phyloP scores from a whole-genome alignment of 805 yeast genomes.

The Saccharomycopsis javanensis region DNA sequence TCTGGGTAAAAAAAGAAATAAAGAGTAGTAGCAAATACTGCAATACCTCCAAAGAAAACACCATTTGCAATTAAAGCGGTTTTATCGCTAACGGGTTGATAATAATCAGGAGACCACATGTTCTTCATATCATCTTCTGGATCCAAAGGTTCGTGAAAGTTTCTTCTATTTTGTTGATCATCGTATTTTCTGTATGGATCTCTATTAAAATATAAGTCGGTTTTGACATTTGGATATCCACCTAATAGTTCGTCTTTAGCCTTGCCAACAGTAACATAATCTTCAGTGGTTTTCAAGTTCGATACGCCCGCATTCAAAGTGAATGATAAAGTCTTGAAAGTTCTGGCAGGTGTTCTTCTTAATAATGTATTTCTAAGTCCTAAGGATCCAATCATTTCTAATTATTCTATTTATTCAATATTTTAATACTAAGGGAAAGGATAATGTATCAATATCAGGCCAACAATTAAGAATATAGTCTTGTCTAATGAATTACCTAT shows the following conservation, averaged over 20 bases:
- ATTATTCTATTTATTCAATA: background rate
- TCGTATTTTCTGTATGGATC: slow-evolving; percentile 69
- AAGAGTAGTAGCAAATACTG: slow-evolving; percentile 33
- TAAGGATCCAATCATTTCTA: background rate
- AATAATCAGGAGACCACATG: slow-evolving; percentile 80
- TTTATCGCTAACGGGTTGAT: slow-evolving; percentile 46
- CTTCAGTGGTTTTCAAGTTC: background rate
- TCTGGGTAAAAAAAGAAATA: slow-evolving; percentile 50
- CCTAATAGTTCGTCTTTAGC: slow-evolving; percentile 20
- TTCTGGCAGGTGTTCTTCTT: background rate
- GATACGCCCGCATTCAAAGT: background rate
- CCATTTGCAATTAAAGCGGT: slow-evolving; percentile 52
- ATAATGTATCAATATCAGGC: too few species aligned
- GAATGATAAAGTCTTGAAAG: background rate
- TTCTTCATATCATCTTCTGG: slow-evolving; percentile 66
- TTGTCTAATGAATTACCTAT: too few species aligned
- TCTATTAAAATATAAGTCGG: slow-evolving; percentile 51
- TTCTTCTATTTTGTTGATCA: slow-evolving; percentile 74
- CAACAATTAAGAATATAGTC: too few species aligned
- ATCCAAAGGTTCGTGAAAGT: slow-evolving; percentile 61
- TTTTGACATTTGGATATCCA: slow-evolving; percentile 55
- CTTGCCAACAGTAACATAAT: background rate
- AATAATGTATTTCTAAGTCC: background rate
- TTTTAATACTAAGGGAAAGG: too few species aligned
- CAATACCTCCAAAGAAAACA: slow-evolving; percentile 41